Evolutionary conservation across 106 monocot genomes (phyloP).

Genomic region (Apostasia shenzhenica): DNA sequence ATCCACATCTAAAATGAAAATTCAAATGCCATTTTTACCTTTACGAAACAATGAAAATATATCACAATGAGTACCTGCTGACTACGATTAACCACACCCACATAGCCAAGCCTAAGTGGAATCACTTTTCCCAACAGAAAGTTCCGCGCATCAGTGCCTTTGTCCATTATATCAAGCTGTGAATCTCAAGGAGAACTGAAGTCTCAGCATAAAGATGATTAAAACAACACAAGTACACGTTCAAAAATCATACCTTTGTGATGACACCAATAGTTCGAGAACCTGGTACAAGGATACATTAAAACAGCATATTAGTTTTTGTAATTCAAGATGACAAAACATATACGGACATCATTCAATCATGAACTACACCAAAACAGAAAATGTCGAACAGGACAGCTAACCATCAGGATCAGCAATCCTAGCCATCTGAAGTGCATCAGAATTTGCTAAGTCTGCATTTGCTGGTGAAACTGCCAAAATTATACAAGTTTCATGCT

Average conservation of each 20-base stretch:
- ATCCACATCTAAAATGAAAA: neutral
- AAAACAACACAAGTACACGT: neutral
- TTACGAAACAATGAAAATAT: neutral
- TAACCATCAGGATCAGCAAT: constrained; percentile 94
- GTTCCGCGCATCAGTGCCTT: constrained; percentile 21
- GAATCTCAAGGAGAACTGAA: neutral
- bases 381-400: neutral
- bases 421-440: constrained; percentile 93
- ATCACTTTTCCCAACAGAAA: constrained; percentile 26
- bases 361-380: neutral
- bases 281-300: constrained; percentile 16
- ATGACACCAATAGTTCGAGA: constrained; percentile 87
- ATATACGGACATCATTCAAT: neutral
- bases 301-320: neutral
- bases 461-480: constrained; percentile 94
- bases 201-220: neutral
- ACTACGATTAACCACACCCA: constrained; percentile 26
- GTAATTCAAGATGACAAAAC: too few species aligned
- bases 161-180: constrained; percentile 85
- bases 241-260: constrained; percentile 61
- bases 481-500: constrained; percentile 88
- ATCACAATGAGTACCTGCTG: constrained; percentile 18
- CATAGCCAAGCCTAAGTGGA: constrained; percentile 23
- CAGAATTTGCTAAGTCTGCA: constrained; percentile 95
- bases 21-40: neutral